Percentiles rank a stretch among this genome's conserved stretches.
Evolutionary conservation across 805 yeast genomes (phyloP).

Genomic region (Candida hungchunana): DNA sequence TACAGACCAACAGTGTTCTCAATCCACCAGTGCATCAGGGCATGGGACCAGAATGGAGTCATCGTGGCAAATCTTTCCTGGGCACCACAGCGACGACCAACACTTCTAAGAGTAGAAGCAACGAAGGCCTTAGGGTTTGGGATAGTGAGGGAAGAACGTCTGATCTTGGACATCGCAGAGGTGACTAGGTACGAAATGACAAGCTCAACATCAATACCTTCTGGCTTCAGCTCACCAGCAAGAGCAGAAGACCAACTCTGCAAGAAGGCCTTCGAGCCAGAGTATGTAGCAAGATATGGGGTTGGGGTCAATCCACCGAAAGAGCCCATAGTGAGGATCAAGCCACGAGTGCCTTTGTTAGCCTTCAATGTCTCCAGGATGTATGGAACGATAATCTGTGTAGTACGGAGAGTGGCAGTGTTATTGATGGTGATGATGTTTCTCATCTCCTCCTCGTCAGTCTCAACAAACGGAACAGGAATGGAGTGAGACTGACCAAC

Average conservation of each 20-base stretch:
- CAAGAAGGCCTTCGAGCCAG: constrained; percentile 93
- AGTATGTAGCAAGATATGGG: constrained; percentile 87
- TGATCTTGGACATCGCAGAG: constrained; percentile 92
- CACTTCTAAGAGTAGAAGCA: constrained; percentile 54
- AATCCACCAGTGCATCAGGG: constrained; percentile 80
- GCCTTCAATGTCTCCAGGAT: constrained; percentile 50
- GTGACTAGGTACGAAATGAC: constrained; percentile 87
- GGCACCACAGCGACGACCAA: constrained; percentile 88
- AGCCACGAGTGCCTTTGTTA: constrained; percentile 49
- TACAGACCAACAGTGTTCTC: constrained; percentile 80
- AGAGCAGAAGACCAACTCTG: constrained; percentile 90
- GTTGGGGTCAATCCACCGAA: constrained; percentile 94
- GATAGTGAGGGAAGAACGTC: constrained; percentile 65
- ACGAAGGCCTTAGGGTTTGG: constrained; percentile 86
- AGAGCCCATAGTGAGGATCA: constrained; percentile 93
- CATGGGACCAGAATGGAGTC: constrained; percentile 95
- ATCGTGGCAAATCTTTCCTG: constrained; percentile 82
- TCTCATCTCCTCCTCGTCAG: constrained; percentile 67
- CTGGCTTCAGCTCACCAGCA: constrained; percentile 71
- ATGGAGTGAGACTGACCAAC: constrained; percentile 94
- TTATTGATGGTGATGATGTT: constrained; percentile 83
- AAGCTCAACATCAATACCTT: constrained; percentile 80
- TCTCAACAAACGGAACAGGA: constrained; percentile 89
- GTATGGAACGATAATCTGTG: constrained; percentile 74
- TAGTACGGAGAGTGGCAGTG: constrained; percentile 76